Base-by-base conservation (phyloP, 768 basidiomycete species). In the Lentinula boryana region DNA sequence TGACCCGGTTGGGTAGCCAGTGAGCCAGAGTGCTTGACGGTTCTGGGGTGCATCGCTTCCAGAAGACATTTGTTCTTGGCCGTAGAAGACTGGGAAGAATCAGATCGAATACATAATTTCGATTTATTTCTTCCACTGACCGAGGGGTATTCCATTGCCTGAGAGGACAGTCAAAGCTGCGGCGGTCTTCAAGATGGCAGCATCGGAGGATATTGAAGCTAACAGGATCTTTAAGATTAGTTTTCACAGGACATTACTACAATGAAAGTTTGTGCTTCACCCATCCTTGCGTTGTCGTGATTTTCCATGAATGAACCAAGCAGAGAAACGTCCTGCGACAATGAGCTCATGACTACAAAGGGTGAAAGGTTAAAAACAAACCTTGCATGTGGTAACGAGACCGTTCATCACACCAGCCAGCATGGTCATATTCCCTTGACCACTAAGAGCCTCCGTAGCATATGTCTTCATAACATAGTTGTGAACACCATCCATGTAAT, bases 231-330 rank as follows among this genome's bases (percentile, higher is more conserved):
- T 32, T 35, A 12, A 10, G 35, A 35, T 52, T 2, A 32, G 50
- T 52, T 52, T 12, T 12, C 33, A 18, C 50, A 33, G 23, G 12
- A 8, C 4, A 6, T 16, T 23, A 43, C n/a, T 15, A 41, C 3
- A 40, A 18, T 74, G 74, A 36, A 40, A 55, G 18, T 72, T 77
- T 69, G 83, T 69, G 70, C 72, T 72, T 68, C 78, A 78, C 62
- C 80, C 71, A 65, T 86, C 56, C 87, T 80, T 7, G 85, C 80
- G 40, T 86, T 67, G 65, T 89, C 86, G 63, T 88, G 86, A 66
- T 88, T 87, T 74, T 88, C 88, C 9, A 89, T 69, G 75, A 89
- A 88, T 58, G 84, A 84, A 6, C 87, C 87, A 32, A 68, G 64
- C 8, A 83, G 73, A 5, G 66, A 48, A 4, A 68, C 68, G 48